phyloP scores from a whole-genome alignment of 345 rosid species.

The Schrenkiella parvula region DNA sequence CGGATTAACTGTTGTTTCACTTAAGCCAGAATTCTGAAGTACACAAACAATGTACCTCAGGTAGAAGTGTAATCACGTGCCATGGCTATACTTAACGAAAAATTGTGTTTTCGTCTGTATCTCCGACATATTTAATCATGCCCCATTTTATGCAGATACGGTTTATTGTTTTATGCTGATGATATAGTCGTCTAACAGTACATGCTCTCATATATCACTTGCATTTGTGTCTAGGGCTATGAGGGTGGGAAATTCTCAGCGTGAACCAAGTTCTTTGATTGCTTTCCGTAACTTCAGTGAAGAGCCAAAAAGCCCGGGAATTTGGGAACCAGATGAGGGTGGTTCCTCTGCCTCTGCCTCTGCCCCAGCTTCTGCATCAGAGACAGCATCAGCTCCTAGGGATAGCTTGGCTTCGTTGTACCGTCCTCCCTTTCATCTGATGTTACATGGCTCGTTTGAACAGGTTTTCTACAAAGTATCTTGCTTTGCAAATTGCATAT shows the following conservation, averaged over 20 bases:
- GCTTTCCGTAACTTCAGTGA: constrained; percentile 91
- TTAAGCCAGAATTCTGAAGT: not conserved
- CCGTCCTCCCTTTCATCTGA: constrained; percentile 87
- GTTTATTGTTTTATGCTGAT: constrained; percentile 2
- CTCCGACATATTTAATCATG: not conserved
- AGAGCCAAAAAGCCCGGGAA: constrained; percentile 80
- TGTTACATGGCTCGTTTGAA: constrained; percentile 89
- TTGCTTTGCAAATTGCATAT: not conserved
- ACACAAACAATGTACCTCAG: not conserved
- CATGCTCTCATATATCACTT: constrained; percentile 7
- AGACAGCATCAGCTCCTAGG: constrained; percentile 40
- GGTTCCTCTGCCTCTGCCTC: constrained; percentile 32
- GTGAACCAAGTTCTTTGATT: constrained; percentile 55
- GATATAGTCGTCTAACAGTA: not conserved
- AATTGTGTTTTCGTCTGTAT: not conserved
- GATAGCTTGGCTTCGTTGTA: constrained; percentile 92
- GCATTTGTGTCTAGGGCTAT: constrained; percentile 42
- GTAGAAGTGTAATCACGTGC: not conserved
- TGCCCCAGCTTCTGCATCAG: constrained; percentile 24
- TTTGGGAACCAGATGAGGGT: constrained; percentile 53
- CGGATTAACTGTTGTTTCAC: not conserved
- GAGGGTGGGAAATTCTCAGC: constrained; percentile 45
- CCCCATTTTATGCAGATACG: not conserved
- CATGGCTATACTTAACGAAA: not conserved
- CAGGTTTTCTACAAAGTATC: constrained; percentile 42